phyloP scores from a whole-genome alignment of 305 asterid genomes.

The Nicotiana rustica region DNA sequence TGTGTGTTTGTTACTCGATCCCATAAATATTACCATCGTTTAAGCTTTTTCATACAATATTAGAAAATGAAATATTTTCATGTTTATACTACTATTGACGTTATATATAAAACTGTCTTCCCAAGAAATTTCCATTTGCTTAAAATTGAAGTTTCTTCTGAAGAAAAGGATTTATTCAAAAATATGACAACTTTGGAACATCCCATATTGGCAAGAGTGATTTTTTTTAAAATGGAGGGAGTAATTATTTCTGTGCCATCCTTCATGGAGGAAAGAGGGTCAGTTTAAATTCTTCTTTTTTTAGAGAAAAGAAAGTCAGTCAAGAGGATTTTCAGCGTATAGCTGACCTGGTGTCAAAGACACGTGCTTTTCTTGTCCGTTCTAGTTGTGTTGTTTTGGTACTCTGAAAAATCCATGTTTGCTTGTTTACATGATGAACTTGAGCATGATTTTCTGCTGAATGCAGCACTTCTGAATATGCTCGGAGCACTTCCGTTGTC shows the following conservation, averaged over 20 bases:
- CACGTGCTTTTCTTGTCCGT: background rate
- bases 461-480: background rate
- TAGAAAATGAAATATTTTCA: background rate
- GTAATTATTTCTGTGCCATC: background rate
- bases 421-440: slow-evolving; percentile 1
- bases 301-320: background rate
- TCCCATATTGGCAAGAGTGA: background rate
- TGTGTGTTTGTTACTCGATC: background rate
- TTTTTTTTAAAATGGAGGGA: background rate
- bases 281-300: background rate
- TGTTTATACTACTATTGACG: background rate
- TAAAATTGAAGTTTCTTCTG: slow-evolving; percentile 16
- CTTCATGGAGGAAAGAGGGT: slow-evolving; percentile 10
- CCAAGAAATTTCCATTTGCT: background rate
- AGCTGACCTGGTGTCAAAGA: background rate
- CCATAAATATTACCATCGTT: background rate
- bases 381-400: slow-evolving; percentile 22
- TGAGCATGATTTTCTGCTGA: slow-evolving; percentile 19
- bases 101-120: background rate
- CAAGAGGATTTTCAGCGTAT: background rate
- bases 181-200: background rate
- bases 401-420: background rate
- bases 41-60: background rate
- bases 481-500: background rate
- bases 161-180: background rate